Conservation (phyloP, 495 filamentous ascomycete genomes). For the Darksidea phi region DNA sequence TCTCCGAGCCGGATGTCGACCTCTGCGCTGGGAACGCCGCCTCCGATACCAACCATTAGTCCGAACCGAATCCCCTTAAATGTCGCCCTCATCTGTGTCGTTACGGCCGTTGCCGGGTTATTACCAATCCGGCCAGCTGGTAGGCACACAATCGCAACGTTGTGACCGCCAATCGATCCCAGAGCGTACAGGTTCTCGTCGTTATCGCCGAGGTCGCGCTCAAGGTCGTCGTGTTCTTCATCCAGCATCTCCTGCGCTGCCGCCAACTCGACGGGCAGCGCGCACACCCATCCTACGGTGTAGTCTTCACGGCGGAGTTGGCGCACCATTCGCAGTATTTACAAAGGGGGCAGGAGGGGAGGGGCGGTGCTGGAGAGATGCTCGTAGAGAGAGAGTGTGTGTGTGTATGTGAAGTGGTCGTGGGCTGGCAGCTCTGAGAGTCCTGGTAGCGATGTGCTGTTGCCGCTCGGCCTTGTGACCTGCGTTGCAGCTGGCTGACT, state of each 20-base stretch:
- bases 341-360: too few species aligned
- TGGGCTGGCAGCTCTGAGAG: too few species aligned
- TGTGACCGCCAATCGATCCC: constrained; percentile 3
- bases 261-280: constrained; percentile 25
- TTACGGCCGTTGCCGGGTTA: constrained; percentile 38
- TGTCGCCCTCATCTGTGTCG: constrained; percentile 42
- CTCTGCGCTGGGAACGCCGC: constrained; percentile 42
- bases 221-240: constrained; percentile 23
- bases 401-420: too few species aligned
- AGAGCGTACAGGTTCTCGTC: too few species aligned
- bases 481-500: too few species aligned
- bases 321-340: background rate
- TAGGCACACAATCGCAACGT: constrained; percentile 43
- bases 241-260: constrained; percentile 32
- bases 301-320: constrained; percentile 20
- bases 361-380: too few species aligned
- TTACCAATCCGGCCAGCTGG: constrained; percentile 46
- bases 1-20: constrained; percentile 50
- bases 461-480: too few species aligned
- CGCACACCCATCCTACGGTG: constrained; percentile 33
- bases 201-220: constrained; percentile 3
- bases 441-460: too few species aligned
- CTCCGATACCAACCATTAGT: constrained; percentile 53
- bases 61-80: constrained; percentile 48
- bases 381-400: too few species aligned